Base-by-base conservation (phyloP, 805 yeast species). In the Hanseniaspora taiwanica region DNA sequence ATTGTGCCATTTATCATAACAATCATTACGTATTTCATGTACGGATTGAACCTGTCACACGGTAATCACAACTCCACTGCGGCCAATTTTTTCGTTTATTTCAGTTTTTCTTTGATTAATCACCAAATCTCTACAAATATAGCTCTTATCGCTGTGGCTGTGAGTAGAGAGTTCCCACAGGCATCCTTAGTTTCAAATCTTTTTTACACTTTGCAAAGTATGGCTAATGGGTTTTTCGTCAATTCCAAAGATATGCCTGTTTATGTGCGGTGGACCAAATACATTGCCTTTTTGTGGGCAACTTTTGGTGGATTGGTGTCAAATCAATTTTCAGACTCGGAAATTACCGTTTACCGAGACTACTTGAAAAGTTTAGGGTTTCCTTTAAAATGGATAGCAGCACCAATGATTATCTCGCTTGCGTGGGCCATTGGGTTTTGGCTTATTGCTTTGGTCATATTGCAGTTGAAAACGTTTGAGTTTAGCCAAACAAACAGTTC, bases 251-350 rank as follows among this genome's bases (percentile, higher is more conserved):
- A 73, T 1, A 69, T 83, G 76, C 94, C 94, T 0, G 93, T 81
- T 1, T 85, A 85, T 51, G 93, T 84, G 7, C 66, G 84, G 27
- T 84, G 95, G 95, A 69, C 78, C 4, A 81, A 79, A 53, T 84
- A 81, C 56, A 62, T 78, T 42, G 78, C 89, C 0, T 81, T 72
- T 53, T 66, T 79, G 39, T 85, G 87, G 83, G 84, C 80, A 52
- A 78, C 77, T 0, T 81, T 80, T 57, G 91, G 91, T 2, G 77
- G 76, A 2, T 51, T 78, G 42, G 50, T 70, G 32, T 68, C 86
- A 0, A 80, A 77, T 51, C 78, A 82, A 48, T 84, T 72, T 52
- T 64, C 80, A 1, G 72, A 68, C 25, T 44, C 55, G 33, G 85
- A 85, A 12, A 74, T 71, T 39, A 77, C 84, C 49, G 73, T 70